Base-by-base conservation (phyloP, 2,329 filamentous ascomycete species). In the Aspergillus novofumigatus region DNA sequence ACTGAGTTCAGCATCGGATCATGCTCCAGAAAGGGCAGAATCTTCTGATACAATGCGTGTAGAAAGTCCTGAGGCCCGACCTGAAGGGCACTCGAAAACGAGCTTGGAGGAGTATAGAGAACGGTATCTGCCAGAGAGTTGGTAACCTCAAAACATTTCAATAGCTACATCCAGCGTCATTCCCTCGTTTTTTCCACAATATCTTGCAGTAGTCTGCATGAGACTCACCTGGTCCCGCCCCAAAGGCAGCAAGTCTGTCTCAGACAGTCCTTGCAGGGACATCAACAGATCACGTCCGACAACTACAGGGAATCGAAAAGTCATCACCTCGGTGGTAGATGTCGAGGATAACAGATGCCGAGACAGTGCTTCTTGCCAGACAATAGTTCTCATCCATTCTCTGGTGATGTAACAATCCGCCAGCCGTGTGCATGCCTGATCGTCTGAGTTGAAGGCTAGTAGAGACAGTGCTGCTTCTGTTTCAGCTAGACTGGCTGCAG, bases 331-430 rank as follows among this genome's bases (percentile, higher is more conserved):
- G 4, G 38, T 49, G n/a, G 55, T 52, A 1, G 65, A 59, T 6
- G 59, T 55, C 7, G 69, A 70, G 6, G 69, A 71, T 2, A 71
- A 49, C 17, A 70, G 54, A 2, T 62, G 63, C 42, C 56, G 48
- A 3, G 65, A 65, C 3, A 71, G 52, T 17, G 67, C 69, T 28
- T 69, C 58, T 28, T 70, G 69, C 69, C 69, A 71, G 21, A 71
- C 57, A 7, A 71, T 71, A 1, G 64, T 69, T 26, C 68, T 62
- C 69, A 71, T 71, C 69, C 69, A 71, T 56, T 70, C 61, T 49
- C 62, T 63, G 0, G 69, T 71, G 44, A 70, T 69, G 29, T 63
- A 61, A 26, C 62, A 69, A 25, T 71, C 69, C 23, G 68, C 69
- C 11, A 65, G 57, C 10, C 69, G 62, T 8, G 63, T 63, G 1